Conservation (phyloP, 2,329 filamentous ascomycete genomes). For the Escovopsis sp. region DNA sequence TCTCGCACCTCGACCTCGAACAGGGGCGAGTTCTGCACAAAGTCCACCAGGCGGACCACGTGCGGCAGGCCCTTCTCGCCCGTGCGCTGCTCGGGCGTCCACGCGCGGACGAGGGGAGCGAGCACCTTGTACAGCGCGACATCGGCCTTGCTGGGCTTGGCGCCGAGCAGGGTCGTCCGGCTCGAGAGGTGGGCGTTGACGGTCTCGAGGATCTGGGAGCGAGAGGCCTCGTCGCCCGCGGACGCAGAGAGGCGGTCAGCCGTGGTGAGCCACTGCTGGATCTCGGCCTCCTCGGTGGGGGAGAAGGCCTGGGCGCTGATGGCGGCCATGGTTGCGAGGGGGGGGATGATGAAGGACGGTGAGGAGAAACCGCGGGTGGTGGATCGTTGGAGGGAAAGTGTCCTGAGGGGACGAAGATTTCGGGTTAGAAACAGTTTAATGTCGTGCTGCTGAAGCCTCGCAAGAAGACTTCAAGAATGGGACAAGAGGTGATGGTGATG, state of each 20-base stretch:
- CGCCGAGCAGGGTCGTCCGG: conserved; percentile 76
- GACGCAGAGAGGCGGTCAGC: conserved; percentile 47
- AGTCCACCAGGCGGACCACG: conserved; percentile 82
- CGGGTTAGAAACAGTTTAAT: conserved; percentile 32
- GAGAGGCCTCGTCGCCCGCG: conserved; percentile 39
- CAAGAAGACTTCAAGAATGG: not conserved
- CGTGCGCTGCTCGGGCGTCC: conserved; percentile 75
- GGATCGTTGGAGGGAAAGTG: conserved; percentile 24
- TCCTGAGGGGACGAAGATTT: conserved; percentile 16
- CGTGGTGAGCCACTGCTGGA: conserved; percentile 76
- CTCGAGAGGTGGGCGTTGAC: conserved; percentile 80
- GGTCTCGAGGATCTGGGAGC: conserved; percentile 54
- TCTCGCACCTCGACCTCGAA: conserved; percentile 55
- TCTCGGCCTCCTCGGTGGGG: conserved; percentile 67
- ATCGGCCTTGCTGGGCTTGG: conserved; percentile 79
- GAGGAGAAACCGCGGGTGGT: conserved; percentile 2
- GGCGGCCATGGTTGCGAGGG: conserved; percentile 41
- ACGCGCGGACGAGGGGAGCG: conserved; percentile 59
- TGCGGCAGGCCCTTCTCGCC: conserved; percentile 81
- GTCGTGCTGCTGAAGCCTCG: conserved; percentile 4
- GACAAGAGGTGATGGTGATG: not conserved
- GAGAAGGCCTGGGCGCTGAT: conserved; percentile 57
- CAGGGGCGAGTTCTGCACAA: conserved; percentile 79
- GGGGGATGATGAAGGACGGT: too few species aligned
- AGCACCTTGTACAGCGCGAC: conserved; percentile 69